Conservation (phyloP, 2,329 filamentous ascomycete genomes). For the Diaporthe batatas region DNA sequence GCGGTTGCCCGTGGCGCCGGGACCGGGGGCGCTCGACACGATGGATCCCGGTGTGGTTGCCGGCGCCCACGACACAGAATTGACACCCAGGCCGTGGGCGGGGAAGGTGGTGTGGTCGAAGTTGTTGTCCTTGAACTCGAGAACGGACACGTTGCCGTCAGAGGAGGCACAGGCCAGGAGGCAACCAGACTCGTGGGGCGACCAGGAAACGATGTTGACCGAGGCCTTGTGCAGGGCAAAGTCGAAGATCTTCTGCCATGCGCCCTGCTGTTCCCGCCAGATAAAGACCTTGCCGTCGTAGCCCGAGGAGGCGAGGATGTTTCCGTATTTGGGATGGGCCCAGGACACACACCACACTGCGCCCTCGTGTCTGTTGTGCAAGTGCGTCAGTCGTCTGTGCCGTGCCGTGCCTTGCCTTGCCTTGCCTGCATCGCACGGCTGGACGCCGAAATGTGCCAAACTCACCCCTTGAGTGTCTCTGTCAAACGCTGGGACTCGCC, state of each 20-base stretch:
- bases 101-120: conserved; percentile 92
- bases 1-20: conserved; percentile 74
- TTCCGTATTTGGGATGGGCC: conserved; percentile 99
- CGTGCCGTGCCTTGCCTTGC: background rate
- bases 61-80: conserved; percentile 95
- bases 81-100: conserved; percentile 93
- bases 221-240: conserved; percentile 94
- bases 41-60: conserved; percentile 86
- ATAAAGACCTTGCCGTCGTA: conserved; percentile 99
- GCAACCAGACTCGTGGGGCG: conserved; percentile 96
- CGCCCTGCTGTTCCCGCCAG: conserved; percentile 88
- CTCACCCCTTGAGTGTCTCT: conserved; percentile 94
- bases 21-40: conserved; percentile 76
- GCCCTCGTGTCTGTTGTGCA: conserved; percentile 86
- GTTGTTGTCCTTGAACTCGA: conserved; percentile 97
- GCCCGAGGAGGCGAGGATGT: conserved; percentile 93
- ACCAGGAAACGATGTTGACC: conserved; percentile 97
- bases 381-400: conserved; percentile 5
- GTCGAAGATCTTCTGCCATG: conserved; percentile 91
- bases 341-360: conserved; percentile 98
- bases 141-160: conserved; percentile 91
- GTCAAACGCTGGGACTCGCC: conserved; percentile 89
- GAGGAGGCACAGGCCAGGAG: conserved; percentile 94
- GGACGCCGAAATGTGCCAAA: conserved; percentile 29
- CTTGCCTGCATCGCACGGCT: background rate